Evolutionary conservation across 1,139 yeast genomes (phyloP), one percentile per base, ranked within the genome.

Genomic region (Blastobotrys indianensis): DNA sequence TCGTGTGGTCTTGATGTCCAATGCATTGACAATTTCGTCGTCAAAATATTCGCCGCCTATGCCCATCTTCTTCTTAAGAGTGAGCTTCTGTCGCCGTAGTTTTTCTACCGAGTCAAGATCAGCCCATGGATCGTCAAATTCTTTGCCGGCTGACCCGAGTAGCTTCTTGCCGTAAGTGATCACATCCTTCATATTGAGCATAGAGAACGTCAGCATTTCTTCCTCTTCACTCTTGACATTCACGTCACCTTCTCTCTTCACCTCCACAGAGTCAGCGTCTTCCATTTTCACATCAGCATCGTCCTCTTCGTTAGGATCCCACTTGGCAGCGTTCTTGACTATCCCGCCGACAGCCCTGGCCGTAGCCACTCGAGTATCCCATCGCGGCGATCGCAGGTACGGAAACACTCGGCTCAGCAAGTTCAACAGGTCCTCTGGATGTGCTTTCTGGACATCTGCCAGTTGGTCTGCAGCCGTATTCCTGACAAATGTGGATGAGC

Each of bases 381-480:
- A 94, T 67, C 83, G 86, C 45, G 73, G 74, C 33, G 92, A 80
- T 58, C 80, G 78, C 51, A 94, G 70, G 62, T 81, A 92, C 0
- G 99, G 97, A 57, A 87, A 87, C 1, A 92, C 96, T 52, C 97
- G 74, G 20, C 95, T 88, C 36, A 94, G 69, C 40, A 94, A 70
- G 52, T 84, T 84, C 48, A 88, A 73, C 29, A 85, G 78, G 61
- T 94, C 98, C 63, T 90, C 97, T 0, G 97, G 97, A 58, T 94
- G 98, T 38, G 85, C 83, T 63, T 84, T 85, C 29, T 96, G 97
- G 42, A 94, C 75, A 58, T 90, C 97, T 2, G 96, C 88, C 55
- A 94, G 73, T 66, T 94, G 99, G 61, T 92, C 97, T 1, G 98
- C 98, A 0, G 98, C 99, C 10, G 97, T 87, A 60, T 86, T 87